Base-by-base conservation (phyloP, 805 yeast genomes). In the Saitoella complicata region DNA sequence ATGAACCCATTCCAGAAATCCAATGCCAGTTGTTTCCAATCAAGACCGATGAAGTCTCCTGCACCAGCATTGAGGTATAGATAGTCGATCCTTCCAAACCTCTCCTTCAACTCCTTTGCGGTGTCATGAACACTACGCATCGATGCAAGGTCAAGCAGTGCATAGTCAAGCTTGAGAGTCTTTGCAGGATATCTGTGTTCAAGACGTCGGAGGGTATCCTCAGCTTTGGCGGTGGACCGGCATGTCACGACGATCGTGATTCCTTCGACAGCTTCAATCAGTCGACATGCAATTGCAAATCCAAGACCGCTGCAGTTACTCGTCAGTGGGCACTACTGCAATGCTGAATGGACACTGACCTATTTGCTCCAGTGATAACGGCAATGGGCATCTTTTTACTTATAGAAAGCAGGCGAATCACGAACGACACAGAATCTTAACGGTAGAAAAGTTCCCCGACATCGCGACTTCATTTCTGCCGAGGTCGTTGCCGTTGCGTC, bases 41-140 rank as follows among this genome's bases (percentile, higher is more conserved):
- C 84, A 46, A 91, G 78, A 2, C 96, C 95, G 37, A 69, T 73
- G 59, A 83, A 81, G 7, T 78, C 83, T 39, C 94, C 86, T 55
- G 84, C 94, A 4, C 94, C 94, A 6, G 97, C 86, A 63, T 86
- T 88, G 47, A 86, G 70, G 56, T 82, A 83, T 49, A 87, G 61
- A 58, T 78, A 85, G 61, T 91, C 87, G 34, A 91, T 70, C 39
- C 75, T 72, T 5, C 60, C 56, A 63, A 79, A 87, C 48, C 75
- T 72, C 53, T 75, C 72, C 48, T 63, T 62, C 48, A 91, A 61
- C 45, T 85, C 94, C 52, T 78, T 70, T 45, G 74, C 73, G 0
- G 94, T 95, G 31, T 72, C 70, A 31, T 83, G 64, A 9, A 87
- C 73, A 1, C 95, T 82, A 7, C 84, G 79, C 95, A 87, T 85